phyloP scores from a whole-genome alignment of 108 stramenopile species.

The Pseudonitzschia pungens region DNA sequence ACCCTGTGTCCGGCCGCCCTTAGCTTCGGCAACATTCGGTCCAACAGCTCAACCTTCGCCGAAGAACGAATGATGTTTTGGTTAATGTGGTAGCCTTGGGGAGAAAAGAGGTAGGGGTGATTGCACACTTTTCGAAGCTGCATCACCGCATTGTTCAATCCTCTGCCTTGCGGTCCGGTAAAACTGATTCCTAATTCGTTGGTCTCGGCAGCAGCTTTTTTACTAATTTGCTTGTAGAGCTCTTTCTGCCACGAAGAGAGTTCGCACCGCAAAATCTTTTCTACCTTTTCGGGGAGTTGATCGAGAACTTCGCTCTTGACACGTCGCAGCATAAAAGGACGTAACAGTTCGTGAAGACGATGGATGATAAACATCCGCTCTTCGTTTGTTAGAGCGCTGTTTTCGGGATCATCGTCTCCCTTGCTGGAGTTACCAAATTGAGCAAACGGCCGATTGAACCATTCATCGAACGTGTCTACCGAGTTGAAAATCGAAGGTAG shows the following conservation, averaged over 20 bases:
- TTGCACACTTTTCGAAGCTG: slow-evolving; percentile 93
- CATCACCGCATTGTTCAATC: slow-evolving; percentile 90
- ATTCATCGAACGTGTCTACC: slow-evolving; percentile 79
- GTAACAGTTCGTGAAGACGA: slow-evolving; percentile 87
- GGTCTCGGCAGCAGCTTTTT: slow-evolving; percentile 67
- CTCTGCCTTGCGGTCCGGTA: slow-evolving; percentile 39
- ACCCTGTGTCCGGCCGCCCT: slow-evolving; percentile 90
- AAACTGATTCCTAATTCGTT: slow-evolving; percentile 27
- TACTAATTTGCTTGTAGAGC: slow-evolving; percentile 82
- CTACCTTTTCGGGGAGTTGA: slow-evolving; percentile 91
- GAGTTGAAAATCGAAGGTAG: slow-evolving; percentile 66
- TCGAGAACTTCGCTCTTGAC: slow-evolving; percentile 85
- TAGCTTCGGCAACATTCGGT: slow-evolving; percentile 91
- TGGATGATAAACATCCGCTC: slow-evolving; percentile 91
- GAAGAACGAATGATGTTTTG: slow-evolving; percentile 80
- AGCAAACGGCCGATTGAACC: slow-evolving; percentile 92
- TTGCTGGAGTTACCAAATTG: slow-evolving; percentile 57
- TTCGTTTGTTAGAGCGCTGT: slow-evolving; percentile 71
- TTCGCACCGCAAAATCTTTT: slow-evolving; percentile 84
- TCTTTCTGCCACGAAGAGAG: slow-evolving; percentile 86
- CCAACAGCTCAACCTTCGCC: slow-evolving; percentile 90
- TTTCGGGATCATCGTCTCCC: slow-evolving; percentile 36
- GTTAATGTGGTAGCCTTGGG: slow-evolving; percentile 80
- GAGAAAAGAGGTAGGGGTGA: slow-evolving; percentile 86
- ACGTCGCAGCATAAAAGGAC: slow-evolving; percentile 92